Evolutionary conservation across 148 eudicot species (phyloP).

Genomic region (Hydrangea macrophylla): DNA sequence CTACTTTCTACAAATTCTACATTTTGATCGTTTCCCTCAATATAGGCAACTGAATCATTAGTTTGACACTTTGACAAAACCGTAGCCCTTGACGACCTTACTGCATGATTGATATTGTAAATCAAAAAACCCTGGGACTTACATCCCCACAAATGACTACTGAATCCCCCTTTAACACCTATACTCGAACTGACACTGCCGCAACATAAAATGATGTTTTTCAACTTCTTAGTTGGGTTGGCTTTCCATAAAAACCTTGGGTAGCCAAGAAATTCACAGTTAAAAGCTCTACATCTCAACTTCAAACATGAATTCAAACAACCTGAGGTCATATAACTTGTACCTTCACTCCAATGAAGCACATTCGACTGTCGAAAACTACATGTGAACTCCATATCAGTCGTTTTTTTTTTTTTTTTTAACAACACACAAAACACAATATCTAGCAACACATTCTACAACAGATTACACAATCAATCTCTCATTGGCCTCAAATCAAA

Average conservation of each 20-base stretch:
- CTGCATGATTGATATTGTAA: conserved; percentile 16
- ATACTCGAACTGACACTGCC: conserved; percentile 14
- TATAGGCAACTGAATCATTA: conserved; percentile 58
- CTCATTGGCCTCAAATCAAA: conserved; percentile 30
- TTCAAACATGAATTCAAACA: conserved; percentile 25
- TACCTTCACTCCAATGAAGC: conserved; percentile 34
- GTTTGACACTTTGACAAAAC: conserved; percentile 51
- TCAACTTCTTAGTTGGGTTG: conserved; percentile 39
- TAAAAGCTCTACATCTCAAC: conserved; percentile 25
- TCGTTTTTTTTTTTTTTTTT: background rate
- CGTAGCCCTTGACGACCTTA: conserved; percentile 24
- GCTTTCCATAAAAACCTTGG: conserved; percentile 27
- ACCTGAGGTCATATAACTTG: conserved; percentile 30
- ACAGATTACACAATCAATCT: conserved; percentile 9
- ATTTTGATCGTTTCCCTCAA: conserved; percentile 56
- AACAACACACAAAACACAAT: background rate
- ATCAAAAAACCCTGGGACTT: no score
- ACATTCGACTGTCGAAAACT: conserved; percentile 54
- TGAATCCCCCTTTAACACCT: conserved; percentile 23
- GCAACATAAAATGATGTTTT: conserved; percentile 19
- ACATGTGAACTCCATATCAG: conserved; percentile 59
- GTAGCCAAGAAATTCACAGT: conserved; percentile 32
- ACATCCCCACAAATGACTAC: conserved; percentile 24
- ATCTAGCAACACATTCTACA: conserved; percentile 9
- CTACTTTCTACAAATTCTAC: conserved; percentile 32